These are phyloP conservation scores for Agastache rugosa DNA, from an alignment of 257 asterid genomes.

Conservation along the genomic window DNA sequence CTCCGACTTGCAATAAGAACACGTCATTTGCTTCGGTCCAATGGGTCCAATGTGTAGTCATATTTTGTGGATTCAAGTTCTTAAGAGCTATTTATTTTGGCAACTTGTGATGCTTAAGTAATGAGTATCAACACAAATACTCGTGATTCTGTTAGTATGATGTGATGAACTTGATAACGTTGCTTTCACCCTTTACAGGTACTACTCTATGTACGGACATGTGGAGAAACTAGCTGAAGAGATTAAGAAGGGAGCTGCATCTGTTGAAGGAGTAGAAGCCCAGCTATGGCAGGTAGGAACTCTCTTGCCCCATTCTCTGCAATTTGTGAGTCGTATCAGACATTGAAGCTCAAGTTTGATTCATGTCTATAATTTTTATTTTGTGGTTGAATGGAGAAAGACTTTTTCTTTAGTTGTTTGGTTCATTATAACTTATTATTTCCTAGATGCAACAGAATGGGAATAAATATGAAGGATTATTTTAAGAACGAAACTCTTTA, in stretches of 20 bases:
- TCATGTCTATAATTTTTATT: not conserved
- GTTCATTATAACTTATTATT: not conserved
- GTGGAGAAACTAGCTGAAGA: conserved; percentile 90
- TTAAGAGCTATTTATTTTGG: not conserved
- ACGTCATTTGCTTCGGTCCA: not conserved
- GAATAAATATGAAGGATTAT: not conserved
- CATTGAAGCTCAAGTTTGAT: not conserved
- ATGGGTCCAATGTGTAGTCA: not conserved
- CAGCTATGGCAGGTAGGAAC: conserved; percentile 75
- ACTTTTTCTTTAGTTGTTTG: not conserved
- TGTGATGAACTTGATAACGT: conserved; percentile 12
- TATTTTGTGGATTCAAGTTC: not conserved
- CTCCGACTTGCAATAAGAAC: not conserved
- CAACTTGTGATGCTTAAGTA: not conserved
- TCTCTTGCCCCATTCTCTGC: conserved; percentile 17
- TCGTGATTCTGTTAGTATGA: not conserved
- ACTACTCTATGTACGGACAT: conserved; percentile 84
- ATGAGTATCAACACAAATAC: not conserved
- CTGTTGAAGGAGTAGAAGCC: conserved; percentile 87
- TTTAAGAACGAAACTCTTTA: not conserved
- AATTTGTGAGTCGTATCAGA: not conserved
- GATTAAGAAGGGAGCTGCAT: conserved; percentile 79
- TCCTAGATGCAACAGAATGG: conserved; percentile 17
- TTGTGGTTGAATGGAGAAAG: not conserved
- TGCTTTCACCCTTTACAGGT: conserved; percentile 47